Base-by-base conservation (phyloP, 78 protist species). In the Dictyostelium firmibasis region DNA sequence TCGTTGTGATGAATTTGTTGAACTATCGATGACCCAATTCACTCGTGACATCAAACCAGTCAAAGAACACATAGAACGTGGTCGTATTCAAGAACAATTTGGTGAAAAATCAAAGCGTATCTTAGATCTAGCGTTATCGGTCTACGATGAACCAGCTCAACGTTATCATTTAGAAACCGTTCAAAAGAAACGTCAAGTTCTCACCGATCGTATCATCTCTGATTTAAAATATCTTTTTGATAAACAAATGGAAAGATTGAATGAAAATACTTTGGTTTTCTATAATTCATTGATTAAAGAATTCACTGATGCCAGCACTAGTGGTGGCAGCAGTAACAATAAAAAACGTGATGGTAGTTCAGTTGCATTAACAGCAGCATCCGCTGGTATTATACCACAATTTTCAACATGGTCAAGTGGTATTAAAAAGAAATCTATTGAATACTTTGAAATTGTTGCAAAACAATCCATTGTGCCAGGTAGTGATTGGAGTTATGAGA, bases 1-100 rank as follows among this genome's bases (percentile, higher is more conserved):
- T 67, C 84, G 99, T 29, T 98, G 98, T 85, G 98, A 96, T n/a
- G 99, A 98, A 83, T 83, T 97, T 75, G 69, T 92, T 13, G 95
- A 92, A 23, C 43, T 14, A 31, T 91, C 91, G 4, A 74, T 41
- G 27, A 9, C 14, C 27, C 67, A 75, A 13, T 96, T 96, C 16
- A 33, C 16, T 10, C 27, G 27, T 31, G 93, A 91, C 8, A 16
- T 96, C 7, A 81, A 35, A 33, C 70, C 97, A 11, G 38, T 64
- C 35, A 86, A 75, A 50, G 92, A 93, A 27, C 38, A 44, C 16
- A 81, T 95, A 20, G 96, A 91, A 41, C 74, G 67, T 77, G 95
- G 95, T 38, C 62, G 53, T 18, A 35, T 85, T 20, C 27, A 27
- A 20, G 93, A 89, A 5, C 36, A 82, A 1, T 94, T 87, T 60